Evolutionary conservation across 2,329 filamentous ascomycete species (phyloP).

Genomic region (Talaromyces sp.): DNA sequence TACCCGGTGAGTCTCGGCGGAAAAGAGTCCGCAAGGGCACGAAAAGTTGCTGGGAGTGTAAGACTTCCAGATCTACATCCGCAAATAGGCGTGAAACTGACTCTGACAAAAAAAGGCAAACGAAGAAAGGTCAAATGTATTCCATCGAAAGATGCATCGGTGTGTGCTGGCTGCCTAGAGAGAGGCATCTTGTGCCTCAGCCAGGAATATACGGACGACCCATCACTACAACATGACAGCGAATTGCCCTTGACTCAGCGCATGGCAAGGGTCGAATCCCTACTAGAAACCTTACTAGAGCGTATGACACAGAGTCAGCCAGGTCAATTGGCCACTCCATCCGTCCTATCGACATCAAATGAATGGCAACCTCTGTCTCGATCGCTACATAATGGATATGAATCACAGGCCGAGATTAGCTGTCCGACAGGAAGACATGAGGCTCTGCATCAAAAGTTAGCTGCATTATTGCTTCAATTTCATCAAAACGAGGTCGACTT

Average conservation of each 20-base stretch:
- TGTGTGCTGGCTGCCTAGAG: neutral
- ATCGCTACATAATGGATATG: neutral
- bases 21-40: conserved; percentile 27
- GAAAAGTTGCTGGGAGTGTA: neutral
- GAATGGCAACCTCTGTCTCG: neutral
- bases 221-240: neutral
- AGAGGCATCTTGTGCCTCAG: neutral
- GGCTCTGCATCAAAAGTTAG: neutral
- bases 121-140: neutral
- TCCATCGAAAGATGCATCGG: neutral
- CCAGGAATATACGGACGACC: neutral
- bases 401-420: neutral
- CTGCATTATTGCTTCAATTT: neutral
- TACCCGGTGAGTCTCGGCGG: conserved; percentile 30
- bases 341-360: neutral
- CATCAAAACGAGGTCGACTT: neutral
- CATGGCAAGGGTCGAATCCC: neutral
- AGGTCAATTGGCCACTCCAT: neutral
- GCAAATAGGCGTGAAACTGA: neutral
- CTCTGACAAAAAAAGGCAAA: neutral
- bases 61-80: neutral
- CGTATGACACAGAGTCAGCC: neutral
- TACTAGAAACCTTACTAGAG: neutral
- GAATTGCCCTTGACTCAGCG: neutral
- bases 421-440: neutral